These are phyloP conservation scores for Leucocoprinus birnbaumii DNA, from an alignment of 768 basidiomycete species.

Conservation along the genomic window DNA sequence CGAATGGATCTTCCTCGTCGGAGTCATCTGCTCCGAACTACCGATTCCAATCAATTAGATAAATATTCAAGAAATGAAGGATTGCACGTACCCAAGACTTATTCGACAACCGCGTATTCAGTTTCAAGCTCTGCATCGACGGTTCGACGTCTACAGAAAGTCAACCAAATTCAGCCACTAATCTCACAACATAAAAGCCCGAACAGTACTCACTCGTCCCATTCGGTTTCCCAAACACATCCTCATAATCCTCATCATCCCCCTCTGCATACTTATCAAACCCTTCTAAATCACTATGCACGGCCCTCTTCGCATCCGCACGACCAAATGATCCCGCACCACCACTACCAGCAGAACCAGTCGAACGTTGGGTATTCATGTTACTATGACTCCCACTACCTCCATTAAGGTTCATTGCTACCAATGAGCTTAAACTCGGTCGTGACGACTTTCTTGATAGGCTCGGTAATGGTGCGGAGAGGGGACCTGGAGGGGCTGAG, in stretches of 20 bases:
- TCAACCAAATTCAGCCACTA: not conserved
- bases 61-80: not conserved
- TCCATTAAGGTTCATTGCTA: conserved; percentile 5
- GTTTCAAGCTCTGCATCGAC: conserved; percentile 70
- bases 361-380: conserved; percentile 24
- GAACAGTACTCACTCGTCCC: conserved; percentile 49
- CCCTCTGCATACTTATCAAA: conserved; percentile 87
- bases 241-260: conserved; percentile 91
- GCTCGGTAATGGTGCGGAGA: conserved; percentile 65
- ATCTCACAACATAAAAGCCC: not conserved
- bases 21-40: conserved; percentile 78
- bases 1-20: conserved; percentile 96
- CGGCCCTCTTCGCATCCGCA: conserved; percentile 50
- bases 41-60: not conserved
- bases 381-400: too few relatives aligned
- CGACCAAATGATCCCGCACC: conserved; percentile 66
- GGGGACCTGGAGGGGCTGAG: conserved; percentile 51
- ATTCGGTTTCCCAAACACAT: conserved; percentile 83
- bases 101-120: conserved; percentile 84
- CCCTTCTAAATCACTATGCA: conserved; percentile 66
- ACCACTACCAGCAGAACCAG: conserved; percentile 23
- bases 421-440: conserved; percentile 35
- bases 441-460: conserved; percentile 52
- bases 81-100: conserved; percentile 73
- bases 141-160: conserved; percentile 47